phyloP scores from a whole-genome alignment of 2,329 filamentous ascomycete genomes.

The Monosporascus sp. region DNA sequence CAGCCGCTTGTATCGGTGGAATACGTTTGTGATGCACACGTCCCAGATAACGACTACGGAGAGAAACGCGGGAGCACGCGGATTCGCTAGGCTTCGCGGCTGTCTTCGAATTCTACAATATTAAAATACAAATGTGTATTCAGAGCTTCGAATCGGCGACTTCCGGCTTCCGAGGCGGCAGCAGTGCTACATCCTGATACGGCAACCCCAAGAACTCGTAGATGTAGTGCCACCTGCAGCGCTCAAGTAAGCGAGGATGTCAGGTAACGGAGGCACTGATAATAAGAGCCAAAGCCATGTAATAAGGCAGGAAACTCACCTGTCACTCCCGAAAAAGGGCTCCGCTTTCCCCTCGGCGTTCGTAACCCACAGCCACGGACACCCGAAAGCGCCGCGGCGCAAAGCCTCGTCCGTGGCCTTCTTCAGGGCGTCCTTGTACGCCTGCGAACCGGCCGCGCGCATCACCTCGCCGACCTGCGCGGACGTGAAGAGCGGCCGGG shows the following conservation, averaged over 20 bases:
- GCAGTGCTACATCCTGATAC: slow-evolving; percentile 48
- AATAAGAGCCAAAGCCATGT: background rate
- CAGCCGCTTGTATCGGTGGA: too few relatives aligned
- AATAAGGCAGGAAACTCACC: slow-evolving; percentile 32
- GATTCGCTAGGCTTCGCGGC: too few relatives aligned
- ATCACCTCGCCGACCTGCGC: slow-evolving; percentile 53
- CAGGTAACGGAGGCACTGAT: background rate
- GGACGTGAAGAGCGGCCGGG: slow-evolving; percentile 38
- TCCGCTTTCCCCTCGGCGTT: slow-evolving; percentile 53
- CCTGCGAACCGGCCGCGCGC: slow-evolving; percentile 40
- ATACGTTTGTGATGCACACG: too few relatives aligned
- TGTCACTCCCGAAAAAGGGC: slow-evolving; percentile 74
- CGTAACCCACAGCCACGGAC: slow-evolving; percentile 69
- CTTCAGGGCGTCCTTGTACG: slow-evolving; percentile 43
- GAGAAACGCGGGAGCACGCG: too few relatives aligned
- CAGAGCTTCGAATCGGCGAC: slow-evolving; percentile 29
- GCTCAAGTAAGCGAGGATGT: background rate
- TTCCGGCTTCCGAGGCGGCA: slow-evolving; percentile 18
- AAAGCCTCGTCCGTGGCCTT: slow-evolving; percentile 56
- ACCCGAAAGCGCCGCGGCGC: slow-evolving; percentile 65
- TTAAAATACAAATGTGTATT: too few relatives aligned
- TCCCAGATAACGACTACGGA: too few relatives aligned
- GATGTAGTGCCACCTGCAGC: slow-evolving; percentile 58
- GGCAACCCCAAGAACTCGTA: slow-evolving; percentile 61
- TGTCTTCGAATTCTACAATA: too few relatives aligned